phyloP scores from a whole-genome alignment of 306 rosid genomes.

The Hylodesmum podocarpum region DNA sequence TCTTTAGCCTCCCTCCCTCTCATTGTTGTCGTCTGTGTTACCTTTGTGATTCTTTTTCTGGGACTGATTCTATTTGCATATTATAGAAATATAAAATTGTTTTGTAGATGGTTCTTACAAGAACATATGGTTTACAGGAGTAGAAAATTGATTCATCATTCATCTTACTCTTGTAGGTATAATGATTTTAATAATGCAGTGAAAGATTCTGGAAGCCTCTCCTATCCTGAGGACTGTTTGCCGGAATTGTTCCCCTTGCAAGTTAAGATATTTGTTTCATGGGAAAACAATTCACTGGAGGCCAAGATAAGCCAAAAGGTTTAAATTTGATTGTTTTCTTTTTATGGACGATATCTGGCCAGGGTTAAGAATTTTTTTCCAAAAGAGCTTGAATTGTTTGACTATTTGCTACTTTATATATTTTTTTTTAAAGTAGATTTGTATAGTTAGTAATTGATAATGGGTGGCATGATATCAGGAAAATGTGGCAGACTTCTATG shows the following conservation, averaged over 20 bases:
- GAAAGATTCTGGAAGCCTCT: conserved; percentile 45
- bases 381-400: background rate
- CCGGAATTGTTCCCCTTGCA: conserved; percentile 69
- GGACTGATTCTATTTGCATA: background rate
- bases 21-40: background rate
- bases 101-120: conserved; percentile 1
- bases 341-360: conserved; percentile 14
- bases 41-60: background rate
- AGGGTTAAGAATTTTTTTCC: conserved; percentile 2
- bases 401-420: conserved; percentile 22
- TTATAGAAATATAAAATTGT: conserved; percentile 10
- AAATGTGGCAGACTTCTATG: conserved; percentile 52
- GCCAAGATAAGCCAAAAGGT: conserved; percentile 82
- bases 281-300: conserved; percentile 64
- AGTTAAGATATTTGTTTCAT: conserved; percentile 65
- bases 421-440: conserved; percentile 7
- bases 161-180: conserved; percentile 58
- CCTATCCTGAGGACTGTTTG: conserved; percentile 40
- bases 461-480: conserved; percentile 60
- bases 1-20: background rate
- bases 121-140: conserved; percentile 3
- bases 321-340: conserved; percentile 20
- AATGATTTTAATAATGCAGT: conserved; percentile 41
- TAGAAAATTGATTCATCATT: conserved; percentile 14
- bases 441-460: conserved; percentile 16